Base-by-base conservation (phyloP, 75 land plant genomes). In the Ceratopteris richardii region DNA sequence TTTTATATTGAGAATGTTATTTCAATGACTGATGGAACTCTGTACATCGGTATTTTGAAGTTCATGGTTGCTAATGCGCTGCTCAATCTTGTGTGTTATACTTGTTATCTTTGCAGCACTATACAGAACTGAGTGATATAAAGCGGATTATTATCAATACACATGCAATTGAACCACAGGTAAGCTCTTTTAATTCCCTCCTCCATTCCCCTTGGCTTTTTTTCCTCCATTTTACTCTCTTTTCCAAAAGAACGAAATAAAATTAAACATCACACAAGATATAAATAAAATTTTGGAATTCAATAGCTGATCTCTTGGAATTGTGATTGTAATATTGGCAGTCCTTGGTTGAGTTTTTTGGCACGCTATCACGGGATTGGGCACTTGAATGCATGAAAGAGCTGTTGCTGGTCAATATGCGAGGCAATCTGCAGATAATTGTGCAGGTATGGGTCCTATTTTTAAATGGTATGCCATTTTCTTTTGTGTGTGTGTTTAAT, bases 321-420 rank as follows among this genome's bases (percentile, higher is more conserved):
- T n/a, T n/a, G n/a, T n/a, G 22, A 21, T 9, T 13, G 58, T 76
- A 6, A 33, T 33, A 9, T 3, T 3, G 9, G 9, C 77, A 94
- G 98, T 62, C 96, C 7, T 78, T 89, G 29, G 95, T 88, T 46
- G 98, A 94, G 61, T 94, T 89, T 44, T 94, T 94, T 79, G 98
- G 98, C 18, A 89, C 98, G 20, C 85, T 94, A 53, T 94, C 96
- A 24, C 61, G 63, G 44, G 98, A 94, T 29, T 94, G 98, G 98
- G 98, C 98, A 30, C 44, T 94, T 28, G 98, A 94, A 66, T 94
- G 98, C 72, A 94, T 94, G 98, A 94, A 94, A 63, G 98, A 94
- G 68, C 87, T 94, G 51, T 60, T 94, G 17, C 67, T 85, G 22
- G 98, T 94, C 18, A 94, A 94, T 63, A 68, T 94, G 63, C 85